Conservation (phyloP, 208 protist species). For the Histomonas meleagridis region DNA sequence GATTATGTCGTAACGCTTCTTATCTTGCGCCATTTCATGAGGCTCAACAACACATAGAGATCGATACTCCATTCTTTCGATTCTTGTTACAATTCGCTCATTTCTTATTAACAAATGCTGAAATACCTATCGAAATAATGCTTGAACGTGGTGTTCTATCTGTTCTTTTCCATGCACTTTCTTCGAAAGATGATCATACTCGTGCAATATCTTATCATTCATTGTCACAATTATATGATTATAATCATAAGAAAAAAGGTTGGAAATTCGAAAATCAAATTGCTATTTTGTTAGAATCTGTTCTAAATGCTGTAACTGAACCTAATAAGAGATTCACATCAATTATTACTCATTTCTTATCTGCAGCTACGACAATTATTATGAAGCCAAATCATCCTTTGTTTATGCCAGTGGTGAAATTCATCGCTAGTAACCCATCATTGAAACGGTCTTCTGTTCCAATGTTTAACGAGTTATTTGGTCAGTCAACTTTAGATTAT, state of each 20-base stretch:
- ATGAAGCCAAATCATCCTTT: neutral
- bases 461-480: neutral
- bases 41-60: neutral
- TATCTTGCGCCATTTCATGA: neutral
- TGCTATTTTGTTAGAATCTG: neutral
- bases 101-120: neutral
- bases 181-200: neutral
- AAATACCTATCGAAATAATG: neutral
- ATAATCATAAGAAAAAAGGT: neutral
- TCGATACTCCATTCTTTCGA: neutral
- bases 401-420: neutral
- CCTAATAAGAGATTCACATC: neutral
- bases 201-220: neutral
- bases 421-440: neutral
- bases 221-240: neutral
- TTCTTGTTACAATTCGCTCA: neutral
- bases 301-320: neutral
- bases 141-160: neutral
- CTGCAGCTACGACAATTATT: neutral
- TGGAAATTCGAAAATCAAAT: neutral
- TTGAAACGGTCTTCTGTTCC: neutral
- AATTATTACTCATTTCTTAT: neutral
- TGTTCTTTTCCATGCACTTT: neutral
- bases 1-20: neutral
- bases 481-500: neutral